phyloP scores from a whole-genome alignment of 2,329 filamentous ascomycete species.

The Xylariales sp. region DNA sequence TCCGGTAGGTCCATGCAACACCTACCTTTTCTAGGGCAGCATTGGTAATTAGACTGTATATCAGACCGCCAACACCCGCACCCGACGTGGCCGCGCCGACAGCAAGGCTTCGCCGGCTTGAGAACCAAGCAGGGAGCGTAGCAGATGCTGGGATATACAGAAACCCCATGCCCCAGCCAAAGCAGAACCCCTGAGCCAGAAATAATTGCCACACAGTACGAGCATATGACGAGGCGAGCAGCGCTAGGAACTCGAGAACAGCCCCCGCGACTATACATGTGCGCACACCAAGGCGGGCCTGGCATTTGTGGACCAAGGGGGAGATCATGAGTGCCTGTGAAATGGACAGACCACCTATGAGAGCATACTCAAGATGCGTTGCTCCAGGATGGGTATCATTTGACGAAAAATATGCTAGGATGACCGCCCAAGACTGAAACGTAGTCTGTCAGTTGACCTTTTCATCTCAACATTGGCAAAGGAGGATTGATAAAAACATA shows the following conservation, averaged over 20 bases:
- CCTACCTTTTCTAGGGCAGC: slow-evolving; percentile 53
- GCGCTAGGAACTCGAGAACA: slow-evolving; percentile 42
- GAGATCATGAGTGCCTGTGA: slow-evolving; percentile 34
- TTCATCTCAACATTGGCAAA: not conserved
- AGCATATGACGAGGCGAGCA: slow-evolving; percentile 51
- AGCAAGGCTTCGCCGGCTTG: slow-evolving; percentile 50
- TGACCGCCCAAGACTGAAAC: slow-evolving; percentile 43
- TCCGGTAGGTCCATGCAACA: slow-evolving; percentile 56
- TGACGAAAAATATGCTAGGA: slow-evolving; percentile 51
- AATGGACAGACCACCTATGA: slow-evolving; percentile 55
- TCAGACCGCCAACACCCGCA: slow-evolving; percentile 53
- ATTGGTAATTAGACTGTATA: slow-evolving; percentile 54
- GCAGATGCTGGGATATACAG: slow-evolving; percentile 51
- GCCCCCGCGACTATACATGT: slow-evolving; percentile 46
- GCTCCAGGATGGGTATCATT: slow-evolving; percentile 46
- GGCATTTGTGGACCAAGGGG: slow-evolving; percentile 29
- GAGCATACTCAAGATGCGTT: slow-evolving; percentile 50
- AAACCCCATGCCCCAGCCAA: slow-evolving; percentile 59
- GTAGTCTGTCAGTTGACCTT: not conserved
- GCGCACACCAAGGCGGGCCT: slow-evolving; percentile 24
- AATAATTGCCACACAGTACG: slow-evolving; percentile 56
- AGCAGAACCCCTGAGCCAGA: slow-evolving; percentile 53
- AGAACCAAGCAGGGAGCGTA: slow-evolving; percentile 60
- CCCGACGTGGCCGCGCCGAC: slow-evolving; percentile 57
- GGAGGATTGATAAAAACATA: slow-evolving; percentile 13